These are phyloP conservation scores for Wilhelminamyces savonicus DNA, from an alignment of 805 yeast genomes.

Conservation along the genomic window DNA sequence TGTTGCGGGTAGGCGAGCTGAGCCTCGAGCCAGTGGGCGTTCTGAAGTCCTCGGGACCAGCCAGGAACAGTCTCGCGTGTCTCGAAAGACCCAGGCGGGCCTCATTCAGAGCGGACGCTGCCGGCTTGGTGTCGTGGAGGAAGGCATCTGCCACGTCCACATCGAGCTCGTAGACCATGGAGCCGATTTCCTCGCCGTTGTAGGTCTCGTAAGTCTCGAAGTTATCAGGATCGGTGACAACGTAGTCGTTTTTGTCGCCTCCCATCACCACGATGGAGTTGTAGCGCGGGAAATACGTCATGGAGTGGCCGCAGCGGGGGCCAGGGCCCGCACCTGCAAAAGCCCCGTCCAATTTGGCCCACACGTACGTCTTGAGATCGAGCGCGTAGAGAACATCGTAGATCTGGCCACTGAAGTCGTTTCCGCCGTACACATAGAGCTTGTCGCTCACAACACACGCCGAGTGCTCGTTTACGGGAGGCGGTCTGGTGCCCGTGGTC, in stretches of 20 bases:
- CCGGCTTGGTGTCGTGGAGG: too few relatives aligned
- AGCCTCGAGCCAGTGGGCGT: conserved; percentile 26
- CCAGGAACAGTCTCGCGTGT: too few relatives aligned
- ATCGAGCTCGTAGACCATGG: conserved; percentile 61
- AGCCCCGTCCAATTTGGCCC: conserved; percentile 64
- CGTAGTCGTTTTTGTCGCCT: conserved; percentile 76
- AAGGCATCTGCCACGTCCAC: conserved; percentile 33
- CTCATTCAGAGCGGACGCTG: too few relatives aligned
- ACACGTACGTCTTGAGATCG: conserved; percentile 62
- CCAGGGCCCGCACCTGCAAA: conserved; percentile 53
- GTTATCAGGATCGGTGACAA: conserved; percentile 40
- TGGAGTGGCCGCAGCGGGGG: conserved; percentile 86
- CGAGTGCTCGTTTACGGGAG: conserved; percentile 89
- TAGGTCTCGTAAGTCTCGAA: conserved; percentile 47
- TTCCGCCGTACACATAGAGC: conserved; percentile 87
- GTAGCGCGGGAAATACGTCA: conserved; percentile 61
- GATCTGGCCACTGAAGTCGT: conserved; percentile 64
- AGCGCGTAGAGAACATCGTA: conserved; percentile 66
- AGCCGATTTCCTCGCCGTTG: conserved; percentile 45
- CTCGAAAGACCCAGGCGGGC: too few relatives aligned
- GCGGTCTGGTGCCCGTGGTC: conserved; percentile 70
- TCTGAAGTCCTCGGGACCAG: conserved; percentile 23
- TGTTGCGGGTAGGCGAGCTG: too few relatives aligned
- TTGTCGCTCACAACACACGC: conserved; percentile 72
- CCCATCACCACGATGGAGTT: conserved; percentile 83